A percentile compares a stretch with the other conserved stretches of the same genome.
phyloP scores from a whole-genome alignment of 305 asterid species.

The Fraxinus albicans region DNA sequence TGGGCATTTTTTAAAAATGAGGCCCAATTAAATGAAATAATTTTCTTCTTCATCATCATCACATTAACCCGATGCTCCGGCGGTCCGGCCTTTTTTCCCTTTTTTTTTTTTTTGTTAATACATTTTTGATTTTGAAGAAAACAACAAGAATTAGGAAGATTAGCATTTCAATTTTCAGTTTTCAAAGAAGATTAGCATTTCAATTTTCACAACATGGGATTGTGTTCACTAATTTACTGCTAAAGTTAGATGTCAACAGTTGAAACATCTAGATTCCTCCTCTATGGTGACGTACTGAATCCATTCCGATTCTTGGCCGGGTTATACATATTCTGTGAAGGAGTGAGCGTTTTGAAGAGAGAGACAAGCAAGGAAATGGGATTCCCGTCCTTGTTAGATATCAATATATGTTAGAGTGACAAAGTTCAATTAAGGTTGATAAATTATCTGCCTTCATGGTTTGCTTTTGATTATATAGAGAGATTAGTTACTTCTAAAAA shows the following conservation, averaged over 20 bases:
- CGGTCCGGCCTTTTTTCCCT: too few relatives aligned
- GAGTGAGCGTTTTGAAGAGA: slow-evolving; percentile 8
- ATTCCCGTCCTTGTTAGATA: neutral
- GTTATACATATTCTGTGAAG: slow-evolving; percentile 2
- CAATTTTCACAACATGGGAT: too few relatives aligned
- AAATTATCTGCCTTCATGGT: slow-evolving; percentile 1
- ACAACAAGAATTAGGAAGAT: too few relatives aligned
- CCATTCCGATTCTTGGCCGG: neutral
- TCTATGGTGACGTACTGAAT: neutral
- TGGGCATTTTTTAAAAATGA: too few relatives aligned
- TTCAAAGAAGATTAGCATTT: too few relatives aligned
- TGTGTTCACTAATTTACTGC: too few relatives aligned
- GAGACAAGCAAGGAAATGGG: neutral
- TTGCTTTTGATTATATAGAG: slow-evolving; percentile 8
- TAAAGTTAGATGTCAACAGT: neutral
- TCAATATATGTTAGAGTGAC: slow-evolving; percentile 9
- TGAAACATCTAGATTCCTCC: neutral
- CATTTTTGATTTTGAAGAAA: too few relatives aligned
- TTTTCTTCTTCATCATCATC: too few relatives aligned
- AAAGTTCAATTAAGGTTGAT: neutral
- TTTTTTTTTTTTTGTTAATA: too few relatives aligned
- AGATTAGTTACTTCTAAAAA: neutral
- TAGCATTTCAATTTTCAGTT: too few relatives aligned
- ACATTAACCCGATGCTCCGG: too few relatives aligned
- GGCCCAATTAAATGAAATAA: too few relatives aligned